Percentiles rank a stretch among this genome's conserved stretches.
Evolutionary conservation across 192 early-diverging fungal species (phyloP).

Genomic region (Rhizophlyctis rosea): DNA sequence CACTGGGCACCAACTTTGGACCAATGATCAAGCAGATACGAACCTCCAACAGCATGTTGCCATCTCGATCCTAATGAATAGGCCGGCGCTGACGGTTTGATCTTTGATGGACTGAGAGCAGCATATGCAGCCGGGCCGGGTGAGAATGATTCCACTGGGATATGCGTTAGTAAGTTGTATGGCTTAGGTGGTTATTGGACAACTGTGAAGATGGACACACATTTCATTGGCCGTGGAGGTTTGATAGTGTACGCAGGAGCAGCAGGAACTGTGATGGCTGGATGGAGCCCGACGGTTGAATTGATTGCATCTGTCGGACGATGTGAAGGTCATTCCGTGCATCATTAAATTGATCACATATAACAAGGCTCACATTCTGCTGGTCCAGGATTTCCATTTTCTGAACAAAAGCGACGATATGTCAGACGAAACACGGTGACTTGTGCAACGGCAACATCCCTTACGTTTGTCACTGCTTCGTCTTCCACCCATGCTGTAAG

Average conservation of each 20-base stretch:
- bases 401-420: too few species aligned
- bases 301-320: too few species aligned
- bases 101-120: conserved; percentile 45
- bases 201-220: conserved; percentile 12
- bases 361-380: too few species aligned
- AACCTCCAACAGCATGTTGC: conserved; percentile 34
- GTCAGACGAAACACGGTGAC: too few species aligned
- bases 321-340: too few species aligned
- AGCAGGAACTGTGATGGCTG: conserved; percentile 47
- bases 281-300: conserved; percentile 50
- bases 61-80: conserved; percentile 52
- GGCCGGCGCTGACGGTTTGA: conserved; percentile 49
- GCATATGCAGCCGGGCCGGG: conserved; percentile 56
- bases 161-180: neutral
- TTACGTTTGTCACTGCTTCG: conserved; percentile 45
- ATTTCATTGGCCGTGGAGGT: conserved; percentile 48
- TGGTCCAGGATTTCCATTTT: conserved; percentile 49
- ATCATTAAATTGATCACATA: too few species aligned
- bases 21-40: too few species aligned
- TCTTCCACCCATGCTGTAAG: conserved; percentile 56
- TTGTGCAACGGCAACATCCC: too few species aligned
- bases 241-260: conserved; percentile 55
- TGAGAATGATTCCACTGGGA: conserved; percentile 48
- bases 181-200: neutral
- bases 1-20: too few species aligned